Percentiles rank a stretch among this genome's conserved stretches.
Evolutionary conservation across 2,329 filamentous ascomycete genomes (phyloP).

Genomic region (Hymenoscyphus repandus): DNA sequence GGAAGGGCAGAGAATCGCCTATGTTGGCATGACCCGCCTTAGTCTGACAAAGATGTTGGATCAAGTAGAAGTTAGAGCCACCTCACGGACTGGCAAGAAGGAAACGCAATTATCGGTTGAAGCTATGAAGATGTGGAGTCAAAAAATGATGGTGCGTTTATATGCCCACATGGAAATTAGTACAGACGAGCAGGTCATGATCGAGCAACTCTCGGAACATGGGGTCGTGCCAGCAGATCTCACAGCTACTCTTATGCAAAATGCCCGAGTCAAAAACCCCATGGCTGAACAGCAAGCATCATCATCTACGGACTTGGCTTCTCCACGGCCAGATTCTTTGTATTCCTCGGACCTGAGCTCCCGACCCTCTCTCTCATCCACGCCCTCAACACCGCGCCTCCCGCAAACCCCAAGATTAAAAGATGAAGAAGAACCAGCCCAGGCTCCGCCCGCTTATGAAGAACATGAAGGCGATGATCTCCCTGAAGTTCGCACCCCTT

Average conservation of each 20-base stretch:
- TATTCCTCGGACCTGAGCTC: slow-evolving; percentile 26
- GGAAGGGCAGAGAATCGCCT: slow-evolving; percentile 91
- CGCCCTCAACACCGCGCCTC: slow-evolving; percentile 16
- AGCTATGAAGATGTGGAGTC: slow-evolving; percentile 88
- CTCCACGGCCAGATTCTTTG: slow-evolving; percentile 21
- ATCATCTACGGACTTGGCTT: slow-evolving; percentile 24
- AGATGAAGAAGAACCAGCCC: slow-evolving; percentile 42
- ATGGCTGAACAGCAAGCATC: slow-evolving; percentile 52
- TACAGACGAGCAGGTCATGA: slow-evolving; percentile 91
- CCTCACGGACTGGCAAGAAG: slow-evolving; percentile 66
- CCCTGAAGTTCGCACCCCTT: slow-evolving; percentile 74
- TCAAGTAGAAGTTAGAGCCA: slow-evolving; percentile 53
- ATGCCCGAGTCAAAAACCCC: slow-evolving; percentile 88
- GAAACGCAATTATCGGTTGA: slow-evolving; percentile 64
- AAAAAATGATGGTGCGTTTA: slow-evolving; percentile 95
- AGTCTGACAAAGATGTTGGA: slow-evolving; percentile 74
- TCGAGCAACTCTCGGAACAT: slow-evolving; percentile 91
- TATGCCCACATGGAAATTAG: slow-evolving; percentile 98
- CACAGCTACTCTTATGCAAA: slow-evolving; percentile 82
- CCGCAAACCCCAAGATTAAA: slow-evolving; percentile 8
- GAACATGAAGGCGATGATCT: slow-evolving; percentile 64
- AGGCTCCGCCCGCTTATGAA: slow-evolving; percentile 54
- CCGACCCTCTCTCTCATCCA: slow-evolving; percentile 27
- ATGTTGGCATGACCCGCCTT: slow-evolving; percentile 83
- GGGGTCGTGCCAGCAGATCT: slow-evolving; percentile 82